Evolutionary conservation across 345 rosid genomes (phyloP).

Genomic region (Barbarea vulgaris): DNA sequence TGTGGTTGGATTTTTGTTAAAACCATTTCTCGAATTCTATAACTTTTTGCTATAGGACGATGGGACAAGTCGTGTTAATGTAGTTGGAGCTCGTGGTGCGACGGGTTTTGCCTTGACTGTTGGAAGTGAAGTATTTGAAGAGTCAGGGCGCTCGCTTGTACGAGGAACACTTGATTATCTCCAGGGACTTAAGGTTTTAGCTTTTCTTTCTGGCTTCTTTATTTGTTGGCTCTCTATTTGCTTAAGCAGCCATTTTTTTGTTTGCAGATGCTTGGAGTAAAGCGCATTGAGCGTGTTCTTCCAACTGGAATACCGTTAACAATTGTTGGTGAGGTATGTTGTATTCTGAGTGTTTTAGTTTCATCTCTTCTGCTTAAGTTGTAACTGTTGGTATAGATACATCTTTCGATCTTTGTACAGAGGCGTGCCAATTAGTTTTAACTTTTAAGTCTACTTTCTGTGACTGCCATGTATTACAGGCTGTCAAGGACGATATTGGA

Average conservation of each 20-base stretch:
- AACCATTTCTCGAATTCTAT: not conserved
- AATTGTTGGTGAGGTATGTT: constrained; percentile 91
- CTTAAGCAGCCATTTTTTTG: constrained; percentile 20
- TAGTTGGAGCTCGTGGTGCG: constrained; percentile 87
- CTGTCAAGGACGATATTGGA: constrained; percentile 92
- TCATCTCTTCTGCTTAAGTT: not conserved
- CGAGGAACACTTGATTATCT: constrained; percentile 92
- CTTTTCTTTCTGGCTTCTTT: not conserved
- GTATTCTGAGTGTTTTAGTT: not conserved
- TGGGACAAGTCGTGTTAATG: constrained; percentile 71
- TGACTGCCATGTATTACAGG: constrained; percentile 52
- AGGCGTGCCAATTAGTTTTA: not conserved
- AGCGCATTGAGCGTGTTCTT: constrained; percentile 87
- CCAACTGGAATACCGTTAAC: constrained; percentile 91
- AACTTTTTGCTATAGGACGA: constrained; percentile 58
- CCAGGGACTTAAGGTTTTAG: constrained; percentile 84
- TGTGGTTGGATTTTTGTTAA: constrained; percentile 22
- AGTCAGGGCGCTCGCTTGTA: constrained; percentile 93
- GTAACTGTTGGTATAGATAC: not conserved
- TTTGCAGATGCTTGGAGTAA: constrained; percentile 95
- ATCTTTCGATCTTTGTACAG: constrained; percentile 18
- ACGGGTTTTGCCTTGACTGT: constrained; percentile 80
- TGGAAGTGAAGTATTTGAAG: constrained; percentile 96
- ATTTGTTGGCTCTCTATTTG: constrained; percentile 19
- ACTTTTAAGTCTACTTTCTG: not conserved